Evolutionary conservation across 805 yeast species (phyloP).

Genomic region (Starmerella asiatica): DNA sequence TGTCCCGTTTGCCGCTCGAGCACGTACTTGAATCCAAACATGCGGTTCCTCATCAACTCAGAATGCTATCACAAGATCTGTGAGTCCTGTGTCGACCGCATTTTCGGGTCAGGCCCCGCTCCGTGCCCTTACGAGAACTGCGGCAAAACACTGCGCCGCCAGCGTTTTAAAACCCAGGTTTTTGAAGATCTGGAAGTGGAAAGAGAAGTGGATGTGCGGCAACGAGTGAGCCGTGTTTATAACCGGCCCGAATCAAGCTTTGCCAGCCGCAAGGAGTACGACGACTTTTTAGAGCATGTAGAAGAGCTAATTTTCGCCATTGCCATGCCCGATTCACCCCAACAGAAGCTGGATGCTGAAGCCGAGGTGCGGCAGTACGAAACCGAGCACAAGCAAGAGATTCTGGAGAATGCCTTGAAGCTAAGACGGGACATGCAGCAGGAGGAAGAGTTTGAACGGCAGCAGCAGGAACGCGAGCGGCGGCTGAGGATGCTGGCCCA

Average conservation of each 20-base stretch:
- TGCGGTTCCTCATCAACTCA: slow-evolving; percentile 83
- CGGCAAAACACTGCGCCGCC: slow-evolving; percentile 72
- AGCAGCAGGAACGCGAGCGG: slow-evolving; percentile 52
- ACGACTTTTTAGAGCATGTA: slow-evolving; percentile 67
- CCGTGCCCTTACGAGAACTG: slow-evolving; percentile 93
- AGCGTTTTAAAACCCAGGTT: slow-evolving; percentile 79
- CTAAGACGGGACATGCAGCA: slow-evolving; percentile 59
- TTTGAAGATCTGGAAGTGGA: slow-evolving; percentile 87
- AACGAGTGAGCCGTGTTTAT: slow-evolving; percentile 59
- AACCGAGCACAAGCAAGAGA: slow-evolving; percentile 56
- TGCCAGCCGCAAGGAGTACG: slow-evolving; percentile 42
- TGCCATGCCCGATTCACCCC: slow-evolving; percentile 56
- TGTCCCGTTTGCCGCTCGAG: slow-evolving; percentile 98
- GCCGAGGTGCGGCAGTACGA: slow-evolving; percentile 44
- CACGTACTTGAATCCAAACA: slow-evolving; percentile 81
- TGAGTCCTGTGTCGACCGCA: slow-evolving; percentile 88
- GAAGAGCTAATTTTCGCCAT: slow-evolving; percentile 72
- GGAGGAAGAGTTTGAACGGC: slow-evolving; percentile 47
- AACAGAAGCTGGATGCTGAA: slow-evolving; percentile 33
- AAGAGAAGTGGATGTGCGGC: slow-evolving; percentile 81
- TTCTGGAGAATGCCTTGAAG: slow-evolving; percentile 59
- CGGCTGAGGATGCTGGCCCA: slow-evolving; percentile 41
- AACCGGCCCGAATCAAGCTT: slow-evolving; percentile 74
- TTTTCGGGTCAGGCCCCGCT: slow-evolving; percentile 87
- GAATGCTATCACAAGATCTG: slow-evolving; percentile 98